phyloP scores from a whole-genome alignment of 108 stramenopile genomes.

The Pelagomonas calceolata region DNA sequence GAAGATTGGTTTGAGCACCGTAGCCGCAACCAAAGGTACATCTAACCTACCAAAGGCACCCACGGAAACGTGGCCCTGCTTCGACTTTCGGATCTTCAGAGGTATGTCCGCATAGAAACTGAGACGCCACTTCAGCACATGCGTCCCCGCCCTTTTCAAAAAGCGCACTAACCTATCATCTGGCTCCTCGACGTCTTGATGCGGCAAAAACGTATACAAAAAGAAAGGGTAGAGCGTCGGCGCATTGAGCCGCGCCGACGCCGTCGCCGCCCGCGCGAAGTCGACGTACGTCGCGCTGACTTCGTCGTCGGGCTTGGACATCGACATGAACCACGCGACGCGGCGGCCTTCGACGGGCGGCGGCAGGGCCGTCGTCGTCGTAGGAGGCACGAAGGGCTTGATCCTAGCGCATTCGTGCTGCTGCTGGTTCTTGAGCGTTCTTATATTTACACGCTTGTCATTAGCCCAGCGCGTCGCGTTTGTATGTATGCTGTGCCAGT shows the following conservation, averaged over 20 bases:
- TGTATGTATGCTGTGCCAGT: too few species aligned
- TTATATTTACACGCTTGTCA: too few species aligned
- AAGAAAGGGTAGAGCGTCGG: neutral
- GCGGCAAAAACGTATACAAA: neutral
- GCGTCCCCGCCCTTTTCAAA: neutral
- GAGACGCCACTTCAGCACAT: neutral
- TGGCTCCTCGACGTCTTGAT: neutral
- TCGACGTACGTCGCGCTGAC: neutral
- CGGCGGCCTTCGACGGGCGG: neutral
- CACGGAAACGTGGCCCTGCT: neutral
- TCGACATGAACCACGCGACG: slow-evolving; percentile 1
- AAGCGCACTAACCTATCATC: neutral
- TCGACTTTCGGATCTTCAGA: neutral
- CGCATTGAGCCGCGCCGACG: neutral
- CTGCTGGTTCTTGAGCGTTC: too few species aligned
- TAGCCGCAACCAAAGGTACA: neutral
- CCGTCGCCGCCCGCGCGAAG: neutral
- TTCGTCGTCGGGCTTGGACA: neutral
- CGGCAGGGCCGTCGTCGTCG: too few species aligned
- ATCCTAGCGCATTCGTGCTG: too few species aligned
- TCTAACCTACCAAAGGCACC: neutral
- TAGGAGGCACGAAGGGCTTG: too few species aligned
- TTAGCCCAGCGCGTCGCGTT: too few species aligned
- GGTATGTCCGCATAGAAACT: neutral
- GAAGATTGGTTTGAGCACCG: neutral